Evolutionary conservation across 2,329 filamentous ascomycete genomes (phyloP).

Genomic region (Fusarium sp.): DNA sequence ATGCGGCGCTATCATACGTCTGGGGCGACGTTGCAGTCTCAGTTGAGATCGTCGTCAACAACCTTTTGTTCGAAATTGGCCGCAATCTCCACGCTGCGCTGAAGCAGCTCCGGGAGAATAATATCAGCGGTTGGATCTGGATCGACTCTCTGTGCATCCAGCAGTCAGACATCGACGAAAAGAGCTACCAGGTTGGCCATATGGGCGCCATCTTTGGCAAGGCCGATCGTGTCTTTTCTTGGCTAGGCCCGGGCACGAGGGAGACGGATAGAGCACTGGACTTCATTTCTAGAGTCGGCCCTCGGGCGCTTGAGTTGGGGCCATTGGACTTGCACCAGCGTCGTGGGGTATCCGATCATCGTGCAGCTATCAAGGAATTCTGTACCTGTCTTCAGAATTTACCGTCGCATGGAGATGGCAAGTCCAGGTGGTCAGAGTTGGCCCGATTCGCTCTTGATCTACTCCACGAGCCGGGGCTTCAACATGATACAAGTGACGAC

Average conservation of each 20-base stretch:
- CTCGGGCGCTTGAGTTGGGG: background rate
- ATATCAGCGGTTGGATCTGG: background rate
- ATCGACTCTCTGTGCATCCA: slow-evolving; percentile 10
- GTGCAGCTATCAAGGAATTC: background rate
- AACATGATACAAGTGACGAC: background rate
- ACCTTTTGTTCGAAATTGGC: background rate
- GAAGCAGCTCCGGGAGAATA: background rate
- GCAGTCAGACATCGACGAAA: slow-evolving; percentile 2
- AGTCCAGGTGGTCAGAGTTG: background rate
- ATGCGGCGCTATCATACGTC: slow-evolving; percentile 5
- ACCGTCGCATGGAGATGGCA: background rate
- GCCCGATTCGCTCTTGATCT: background rate
- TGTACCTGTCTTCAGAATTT: background rate
- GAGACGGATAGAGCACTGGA: background rate
- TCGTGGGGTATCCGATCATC: background rate
- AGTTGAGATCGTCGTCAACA: background rate
- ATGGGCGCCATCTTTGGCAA: background rate
- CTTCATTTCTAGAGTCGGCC: background rate
- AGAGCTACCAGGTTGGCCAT: slow-evolving; percentile 3
- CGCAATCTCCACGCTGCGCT: background rate
- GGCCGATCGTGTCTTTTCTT: background rate
- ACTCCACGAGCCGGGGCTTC: background rate
- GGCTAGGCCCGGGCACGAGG: background rate
- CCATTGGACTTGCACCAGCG: background rate
- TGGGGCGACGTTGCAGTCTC: background rate